Base-by-base conservation (phyloP, 768 basidiomycete genomes). In the Hortiboletus campestris region DNA sequence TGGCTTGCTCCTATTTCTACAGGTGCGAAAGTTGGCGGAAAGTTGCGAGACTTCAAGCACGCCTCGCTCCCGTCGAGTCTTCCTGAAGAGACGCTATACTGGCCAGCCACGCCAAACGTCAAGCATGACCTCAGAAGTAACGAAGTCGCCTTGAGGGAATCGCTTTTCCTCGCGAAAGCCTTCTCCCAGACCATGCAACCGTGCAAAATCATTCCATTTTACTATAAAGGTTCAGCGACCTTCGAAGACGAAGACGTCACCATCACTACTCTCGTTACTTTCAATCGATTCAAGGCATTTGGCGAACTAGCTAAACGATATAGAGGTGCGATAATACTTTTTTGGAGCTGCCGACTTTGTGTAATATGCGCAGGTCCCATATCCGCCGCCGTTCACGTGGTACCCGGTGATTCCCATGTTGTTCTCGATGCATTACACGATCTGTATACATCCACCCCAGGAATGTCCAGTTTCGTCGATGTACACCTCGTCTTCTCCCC, bases 401-500 rank as follows among this genome's bases (percentile, higher is more conserved):
- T 79, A 29, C 64, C 72, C 11, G 57, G 60, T 2, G 61, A 69
- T 14, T 73, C 78, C 1, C 75, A 80, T 40, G 70, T 73, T 19
- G 75, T 86, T 35, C 77, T 94, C 40, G 76, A 80, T 46, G 81
- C 83, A 13, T 76, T 94, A 28, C 84, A 86, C 62, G 74, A 74
- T 7, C 75, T 94, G 41, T 88, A 93, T 72, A 76, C 76, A 6
- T 83, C 86, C 9, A 84, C 84, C 4, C 81, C 82, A 2, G 76
- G 73, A 51, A 88, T 94, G 81, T 73, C 81, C 43, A 74, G 71
- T 28, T 84, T 81, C 62, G 89, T 94, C 47, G 93, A 94, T 67
- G 83, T 94, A 13, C 93, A 95, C 66, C 83, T 95, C 48, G 86
- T 94, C 31, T 76, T 94, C 59, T 90, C 92, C 63, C 79, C 83